These are phyloP conservation scores for Linum tenue DNA, from an alignment of 345 rosid species.

Conservation along the genomic window DNA sequence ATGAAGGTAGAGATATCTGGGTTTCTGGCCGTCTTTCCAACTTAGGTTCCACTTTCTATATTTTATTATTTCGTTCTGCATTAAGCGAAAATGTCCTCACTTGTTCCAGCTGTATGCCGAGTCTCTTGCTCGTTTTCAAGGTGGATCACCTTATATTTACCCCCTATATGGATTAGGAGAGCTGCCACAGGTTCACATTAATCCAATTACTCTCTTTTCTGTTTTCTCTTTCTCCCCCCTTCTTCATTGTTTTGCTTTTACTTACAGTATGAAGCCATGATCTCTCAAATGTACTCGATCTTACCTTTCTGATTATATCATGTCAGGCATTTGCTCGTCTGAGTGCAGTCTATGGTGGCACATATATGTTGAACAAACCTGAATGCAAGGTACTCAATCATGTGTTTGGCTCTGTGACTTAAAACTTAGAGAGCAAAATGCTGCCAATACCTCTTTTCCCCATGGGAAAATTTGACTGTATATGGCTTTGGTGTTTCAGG, in stretches of 20 bases:
- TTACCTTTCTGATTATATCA: not conserved
- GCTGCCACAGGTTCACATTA: conserved; percentile 69
- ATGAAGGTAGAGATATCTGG: conserved; percentile 60
- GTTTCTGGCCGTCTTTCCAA: conserved; percentile 1
- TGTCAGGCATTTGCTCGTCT: conserved; percentile 92
- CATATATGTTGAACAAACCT: conserved; percentile 90
- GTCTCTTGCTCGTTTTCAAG: conserved; percentile 95
- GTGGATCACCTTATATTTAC: conserved; percentile 92
- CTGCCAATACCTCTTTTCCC: not conserved
- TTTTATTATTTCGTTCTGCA: conserved; percentile 1
- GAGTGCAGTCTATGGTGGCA: conserved; percentile 97
- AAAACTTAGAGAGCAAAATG: not conserved
- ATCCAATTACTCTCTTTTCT: conserved; percentile 3
- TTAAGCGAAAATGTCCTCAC: conserved; percentile 9
- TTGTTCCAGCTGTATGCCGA: conserved; percentile 67
- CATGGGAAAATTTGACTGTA: not conserved
- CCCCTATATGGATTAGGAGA: conserved; percentile 96
- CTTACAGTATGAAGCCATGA: not conserved
- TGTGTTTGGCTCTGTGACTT: not conserved
- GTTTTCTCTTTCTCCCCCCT: not conserved
- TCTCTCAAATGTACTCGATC: not conserved
- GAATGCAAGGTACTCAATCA: conserved; percentile 65
- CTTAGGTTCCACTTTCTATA: not conserved
- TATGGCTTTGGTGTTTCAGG: conserved; percentile 37
- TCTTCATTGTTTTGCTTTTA: not conserved